These are phyloP conservation scores for Mycena galopus DNA, from an alignment of 768 basidiomycete genomes.

Conservation along the genomic window DNA sequence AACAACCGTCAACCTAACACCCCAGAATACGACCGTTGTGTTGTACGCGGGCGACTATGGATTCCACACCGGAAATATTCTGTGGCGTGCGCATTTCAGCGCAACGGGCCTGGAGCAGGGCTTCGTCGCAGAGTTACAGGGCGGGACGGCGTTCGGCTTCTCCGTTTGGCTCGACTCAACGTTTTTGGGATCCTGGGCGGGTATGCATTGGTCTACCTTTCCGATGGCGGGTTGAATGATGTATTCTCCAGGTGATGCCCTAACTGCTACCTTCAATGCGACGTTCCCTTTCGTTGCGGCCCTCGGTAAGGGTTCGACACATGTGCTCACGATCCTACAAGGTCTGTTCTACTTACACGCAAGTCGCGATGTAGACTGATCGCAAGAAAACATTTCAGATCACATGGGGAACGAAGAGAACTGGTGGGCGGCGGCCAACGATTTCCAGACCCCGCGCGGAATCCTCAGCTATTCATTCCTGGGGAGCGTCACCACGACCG, in stretches of 20 bases:
- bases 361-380: background rate
- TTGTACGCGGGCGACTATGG: slow-evolving; percentile 65
- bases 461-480: slow-evolving; percentile 61
- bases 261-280: slow-evolving; percentile 47
- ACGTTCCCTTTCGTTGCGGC: slow-evolving; percentile 51
- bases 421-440: slow-evolving; percentile 56
- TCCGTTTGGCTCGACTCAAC: slow-evolving; percentile 63
- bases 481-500: slow-evolving; percentile 53
- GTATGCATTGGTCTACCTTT: background rate
- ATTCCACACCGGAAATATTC: slow-evolving; percentile 64
- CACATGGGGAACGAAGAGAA: slow-evolving; percentile 68
- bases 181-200: slow-evolving; percentile 63
- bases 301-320: slow-evolving; percentile 47
- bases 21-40: slow-evolving; percentile 54
- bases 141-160: slow-evolving; percentile 63
- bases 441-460: slow-evolving; percentile 63
- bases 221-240: background rate
- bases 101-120: slow-evolving; percentile 61
- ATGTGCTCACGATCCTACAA: slow-evolving; percentile 65
- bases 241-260: slow-evolving; percentile 45
- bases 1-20: slow-evolving; percentile 56
- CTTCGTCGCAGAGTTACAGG: slow-evolving; percentile 55
- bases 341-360: slow-evolving; percentile 6
- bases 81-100: slow-evolving; percentile 66
- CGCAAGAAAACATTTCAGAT: slow-evolving; percentile 41